These are phyloP conservation scores for Symbiodinium pilosum DNA, from an alignment of 73 alveolate species.

Conservation along the genomic window DNA sequence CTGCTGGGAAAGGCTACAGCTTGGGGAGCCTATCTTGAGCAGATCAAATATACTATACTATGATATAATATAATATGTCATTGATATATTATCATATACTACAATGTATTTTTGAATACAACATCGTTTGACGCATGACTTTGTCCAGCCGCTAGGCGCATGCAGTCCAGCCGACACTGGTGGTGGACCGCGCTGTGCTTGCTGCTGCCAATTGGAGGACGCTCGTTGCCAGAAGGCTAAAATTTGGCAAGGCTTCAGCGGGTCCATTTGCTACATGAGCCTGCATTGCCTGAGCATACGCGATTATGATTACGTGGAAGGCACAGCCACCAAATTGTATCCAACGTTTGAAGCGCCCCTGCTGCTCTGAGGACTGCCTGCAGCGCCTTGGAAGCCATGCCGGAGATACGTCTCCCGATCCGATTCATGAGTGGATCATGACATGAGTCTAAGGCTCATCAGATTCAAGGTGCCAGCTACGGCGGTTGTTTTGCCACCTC, in stretches of 20 bases:
- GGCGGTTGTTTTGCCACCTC: too few relatives aligned
- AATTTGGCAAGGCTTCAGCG: neutral
- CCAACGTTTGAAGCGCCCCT: neutral
- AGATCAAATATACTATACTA: too few relatives aligned
- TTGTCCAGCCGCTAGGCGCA: too few relatives aligned
- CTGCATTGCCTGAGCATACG: too few relatives aligned
- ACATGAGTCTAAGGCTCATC: neutral
- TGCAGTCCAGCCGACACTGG: neutral
- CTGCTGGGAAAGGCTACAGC: neutral
- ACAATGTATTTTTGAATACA: neutral
- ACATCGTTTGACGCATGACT: neutral
- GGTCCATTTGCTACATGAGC: too few relatives aligned
- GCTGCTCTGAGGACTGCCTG: neutral
- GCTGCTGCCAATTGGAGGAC: neutral
- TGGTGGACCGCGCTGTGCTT: neutral
- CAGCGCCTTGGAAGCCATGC: neutral
- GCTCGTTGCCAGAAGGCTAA: neutral
- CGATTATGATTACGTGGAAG: too few relatives aligned
- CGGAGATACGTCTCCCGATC: neutral
- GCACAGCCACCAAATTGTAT: too few relatives aligned
- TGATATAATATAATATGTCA: too few relatives aligned
- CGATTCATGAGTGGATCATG: neutral
- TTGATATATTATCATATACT: too few relatives aligned
- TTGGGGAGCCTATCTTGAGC: neutral
- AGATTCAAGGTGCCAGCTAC: too few relatives aligned